Percentiles rank a stretch among this genome's conserved stretches.
Evolutionary conservation across 2,329 filamentous ascomycete species (phyloP).

Genomic region (Chalaropsis ovoidea): DNA sequence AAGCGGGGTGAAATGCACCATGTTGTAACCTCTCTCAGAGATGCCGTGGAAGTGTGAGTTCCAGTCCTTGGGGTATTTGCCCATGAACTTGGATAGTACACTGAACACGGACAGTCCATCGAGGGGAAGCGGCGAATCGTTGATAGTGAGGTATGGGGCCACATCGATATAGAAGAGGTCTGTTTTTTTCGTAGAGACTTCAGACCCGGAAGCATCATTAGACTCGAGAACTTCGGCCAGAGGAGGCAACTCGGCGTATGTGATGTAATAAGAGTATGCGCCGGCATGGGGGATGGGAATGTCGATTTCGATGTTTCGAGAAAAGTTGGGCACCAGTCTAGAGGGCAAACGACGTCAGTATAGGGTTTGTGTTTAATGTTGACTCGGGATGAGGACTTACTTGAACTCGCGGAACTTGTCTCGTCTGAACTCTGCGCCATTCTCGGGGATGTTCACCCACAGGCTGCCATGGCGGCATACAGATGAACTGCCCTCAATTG

Average conservation of each 20-base stretch:
- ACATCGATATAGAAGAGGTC: conserved; percentile 88
- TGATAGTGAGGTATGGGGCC: conserved; percentile 65
- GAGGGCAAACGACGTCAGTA: conserved; percentile 5
- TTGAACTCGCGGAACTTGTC: conserved; percentile 78
- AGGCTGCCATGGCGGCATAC: conserved; percentile 90
- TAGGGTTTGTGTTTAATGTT: not conserved
- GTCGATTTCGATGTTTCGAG: conserved; percentile 79
- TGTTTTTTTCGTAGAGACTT: conserved; percentile 47
- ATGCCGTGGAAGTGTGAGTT: conserved; percentile 81
- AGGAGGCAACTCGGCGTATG: conserved; percentile 75
- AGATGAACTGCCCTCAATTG: conserved; percentile 88
- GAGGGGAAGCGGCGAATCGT: conserved; percentile 64
- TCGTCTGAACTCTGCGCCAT: conserved; percentile 65
- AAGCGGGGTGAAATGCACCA: conserved; percentile 95
- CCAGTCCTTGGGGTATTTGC: conserved; percentile 81
- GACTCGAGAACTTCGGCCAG: conserved; percentile 46
- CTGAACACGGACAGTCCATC: conserved; percentile 87
- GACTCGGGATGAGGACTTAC: conserved; percentile 43
- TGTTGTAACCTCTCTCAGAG: conserved; percentile 87
- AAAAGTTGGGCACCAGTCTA: conserved; percentile 86
- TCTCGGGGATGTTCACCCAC: conserved; percentile 88
- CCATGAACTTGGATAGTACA: conserved; percentile 96
- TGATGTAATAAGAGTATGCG: conserved; percentile 89
- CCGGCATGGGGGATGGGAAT: conserved; percentile 74
- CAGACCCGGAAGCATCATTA: conserved; percentile 30